Conservation (phyloP, 2,329 filamentous ascomycete genomes). For the Fusarium irregulare region DNA sequence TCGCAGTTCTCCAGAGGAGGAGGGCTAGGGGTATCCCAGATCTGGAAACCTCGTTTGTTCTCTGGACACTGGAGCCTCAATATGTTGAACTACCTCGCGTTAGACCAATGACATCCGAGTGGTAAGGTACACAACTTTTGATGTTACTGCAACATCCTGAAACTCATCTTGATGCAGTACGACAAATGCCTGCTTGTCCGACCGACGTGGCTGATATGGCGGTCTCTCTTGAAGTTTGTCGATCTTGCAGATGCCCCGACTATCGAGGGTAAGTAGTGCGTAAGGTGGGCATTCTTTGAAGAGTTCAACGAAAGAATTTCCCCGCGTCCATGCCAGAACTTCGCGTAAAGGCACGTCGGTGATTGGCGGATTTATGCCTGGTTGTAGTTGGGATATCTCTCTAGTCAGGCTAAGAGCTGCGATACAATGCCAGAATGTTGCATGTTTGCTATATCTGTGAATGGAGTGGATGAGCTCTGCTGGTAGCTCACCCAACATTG, state of each 20-base stretch:
- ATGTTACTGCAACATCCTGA: neutral
- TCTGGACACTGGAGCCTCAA: neutral
- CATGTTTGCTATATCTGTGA: conserved; percentile 2
- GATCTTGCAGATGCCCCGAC: conserved; percentile 4
- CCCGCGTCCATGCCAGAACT: conserved; percentile 9
- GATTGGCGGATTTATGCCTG: neutral
- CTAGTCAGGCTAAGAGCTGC: conserved; percentile 3
- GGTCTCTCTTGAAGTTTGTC: neutral
- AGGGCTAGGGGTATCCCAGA: conserved; percentile 23
- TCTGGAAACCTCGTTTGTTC: conserved; percentile 1
- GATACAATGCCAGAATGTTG: conserved; percentile 15
- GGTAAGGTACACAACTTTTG: neutral
- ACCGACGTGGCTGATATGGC: neutral
- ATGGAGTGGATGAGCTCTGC: conserved; percentile 12
- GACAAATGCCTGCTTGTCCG: conserved; percentile 7
- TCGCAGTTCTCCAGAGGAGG: conserved; percentile 8
- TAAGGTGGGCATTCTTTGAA: neutral
- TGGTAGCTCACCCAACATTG: neutral
- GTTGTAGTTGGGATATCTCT: neutral
- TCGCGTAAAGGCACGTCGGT: neutral
- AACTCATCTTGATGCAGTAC: neutral
- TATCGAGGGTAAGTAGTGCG: conserved; percentile 13
- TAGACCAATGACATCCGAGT: neutral
- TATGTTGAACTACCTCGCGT: conserved; percentile 5
- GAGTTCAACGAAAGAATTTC: neutral